phyloP scores from a whole-genome alignment of 2,329 filamentous ascomycete species.

The Ophiostoma tasmaniense region DNA sequence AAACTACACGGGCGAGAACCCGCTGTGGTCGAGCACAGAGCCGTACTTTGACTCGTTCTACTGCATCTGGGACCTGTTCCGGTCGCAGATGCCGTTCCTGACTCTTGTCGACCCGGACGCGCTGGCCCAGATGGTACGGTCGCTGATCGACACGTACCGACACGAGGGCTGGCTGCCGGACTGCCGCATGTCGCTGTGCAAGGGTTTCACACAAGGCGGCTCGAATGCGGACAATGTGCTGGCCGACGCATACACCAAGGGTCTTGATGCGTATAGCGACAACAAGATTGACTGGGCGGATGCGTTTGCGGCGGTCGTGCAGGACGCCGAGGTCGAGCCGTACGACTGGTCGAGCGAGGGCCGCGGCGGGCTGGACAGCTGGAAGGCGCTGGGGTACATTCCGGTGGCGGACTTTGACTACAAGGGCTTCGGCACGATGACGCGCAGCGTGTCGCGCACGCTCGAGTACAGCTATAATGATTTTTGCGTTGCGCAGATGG shows the following conservation, averaged over 20 bases:
- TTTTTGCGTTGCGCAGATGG: slow-evolving; percentile 58
- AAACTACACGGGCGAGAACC: slow-evolving; percentile 67
- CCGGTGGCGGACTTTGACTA: slow-evolving; percentile 60
- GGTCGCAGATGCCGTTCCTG: slow-evolving; percentile 60
- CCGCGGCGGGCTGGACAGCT: slow-evolving; percentile 51
- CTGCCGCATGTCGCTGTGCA: slow-evolving; percentile 67
- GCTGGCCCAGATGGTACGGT: slow-evolving; percentile 59
- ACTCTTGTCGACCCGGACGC: slow-evolving; percentile 57
- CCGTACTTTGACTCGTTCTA: slow-evolving; percentile 72
- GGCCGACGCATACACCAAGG: slow-evolving; percentile 60
- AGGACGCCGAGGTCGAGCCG: slow-evolving; percentile 1
- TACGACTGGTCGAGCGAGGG: slow-evolving; percentile 1
- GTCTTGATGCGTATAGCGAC: slow-evolving; percentile 39
- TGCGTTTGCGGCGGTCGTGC: slow-evolving; percentile 62
- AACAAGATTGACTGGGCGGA: slow-evolving; percentile 51
- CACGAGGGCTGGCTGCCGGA: slow-evolving; percentile 66
- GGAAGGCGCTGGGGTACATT: slow-evolving; percentile 64
- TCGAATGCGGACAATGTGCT: slow-evolving; percentile 65
- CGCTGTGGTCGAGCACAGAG: slow-evolving; percentile 54
- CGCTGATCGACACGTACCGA: slow-evolving; percentile 62
- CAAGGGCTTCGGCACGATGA: slow-evolving; percentile 59
- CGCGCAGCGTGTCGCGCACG: slow-evolving; percentile 61
- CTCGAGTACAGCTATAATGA: slow-evolving; percentile 75
- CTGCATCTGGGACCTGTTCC: slow-evolving; percentile 66
- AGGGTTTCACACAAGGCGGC: slow-evolving; percentile 66